These are phyloP conservation scores for Haplosporangium gracile DNA, from an alignment of 192 early-diverging fungal species.

Conservation along the genomic window DNA sequence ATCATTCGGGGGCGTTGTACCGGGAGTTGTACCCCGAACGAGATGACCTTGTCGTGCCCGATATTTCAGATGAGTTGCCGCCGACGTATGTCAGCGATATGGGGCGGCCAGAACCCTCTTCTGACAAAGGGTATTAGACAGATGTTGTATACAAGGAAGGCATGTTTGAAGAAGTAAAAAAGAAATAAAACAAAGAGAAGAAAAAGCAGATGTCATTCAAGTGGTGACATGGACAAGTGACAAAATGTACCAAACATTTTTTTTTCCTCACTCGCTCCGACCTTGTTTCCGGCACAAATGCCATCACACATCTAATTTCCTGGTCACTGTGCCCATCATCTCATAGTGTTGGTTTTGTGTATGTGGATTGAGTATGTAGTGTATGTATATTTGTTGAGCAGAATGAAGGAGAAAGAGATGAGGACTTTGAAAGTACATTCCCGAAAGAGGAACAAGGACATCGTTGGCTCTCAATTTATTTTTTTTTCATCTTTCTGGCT, in stretches of 20 bases:
- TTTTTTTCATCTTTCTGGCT: not conserved
- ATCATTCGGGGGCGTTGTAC: not conserved
- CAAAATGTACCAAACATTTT: not conserved
- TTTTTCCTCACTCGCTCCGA: not conserved
- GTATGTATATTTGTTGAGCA: not conserved
- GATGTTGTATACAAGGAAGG: not conserved
- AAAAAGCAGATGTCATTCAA: not conserved
- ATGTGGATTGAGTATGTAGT: not conserved
- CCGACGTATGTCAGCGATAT: conserved; percentile 12
- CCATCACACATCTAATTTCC: not conserved
- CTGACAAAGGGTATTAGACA: not conserved
- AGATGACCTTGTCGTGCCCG: conserved; percentile 8
- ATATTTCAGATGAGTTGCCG: conserved; percentile 14
- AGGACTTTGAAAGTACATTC: conserved; percentile 1
- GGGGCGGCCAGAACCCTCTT: not conserved
- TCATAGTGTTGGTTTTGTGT: no score
- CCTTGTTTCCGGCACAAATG: not conserved
- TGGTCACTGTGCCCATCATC: not conserved
- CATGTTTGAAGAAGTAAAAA: not conserved
- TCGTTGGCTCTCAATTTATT: not conserved
- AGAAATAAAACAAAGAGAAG: not conserved
- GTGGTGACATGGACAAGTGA: not conserved
- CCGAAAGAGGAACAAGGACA: not conserved
- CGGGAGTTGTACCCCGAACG: conserved; percentile 13
- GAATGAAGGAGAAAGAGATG: not conserved